Base-by-base conservation (phyloP, 2,329 filamentous ascomycete species). In the Periconia sp. region DNA sequence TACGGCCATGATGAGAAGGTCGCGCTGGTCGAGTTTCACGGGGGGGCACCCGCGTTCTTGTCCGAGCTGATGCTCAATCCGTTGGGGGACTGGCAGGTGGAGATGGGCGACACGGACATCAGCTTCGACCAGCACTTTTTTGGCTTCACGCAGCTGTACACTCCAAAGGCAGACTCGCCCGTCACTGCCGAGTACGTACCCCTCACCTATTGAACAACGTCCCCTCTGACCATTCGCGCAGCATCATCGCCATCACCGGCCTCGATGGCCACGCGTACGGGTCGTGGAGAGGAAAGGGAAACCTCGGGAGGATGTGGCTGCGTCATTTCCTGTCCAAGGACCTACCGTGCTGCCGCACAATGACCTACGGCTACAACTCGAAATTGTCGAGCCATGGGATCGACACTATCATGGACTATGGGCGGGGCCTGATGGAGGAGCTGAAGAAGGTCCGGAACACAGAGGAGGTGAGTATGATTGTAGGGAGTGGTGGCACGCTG, bases 321-420 rank as follows among this genome's bases (percentile, higher is more conserved):
- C 38, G 31, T 15, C 36, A 51, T 37, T 48, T 48, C 33, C 40
- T 48, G 26, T 36, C 22, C 26, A 41, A 36, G 29, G 44, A 48
- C 26, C 32, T 48, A 11, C 44, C 48, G 26, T 18, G 16, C 25
- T 51, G 48, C 23, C 48, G 48, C 32, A 48, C 44, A 11, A 51
- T 48, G 48, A 67, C 59, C 19, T 69, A 69, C 37, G 65, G 68
- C 3, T 70, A 70, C 42, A 63, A 70, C 43, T 64, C 67, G 13
- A 67, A 64, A 38, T 42, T 70, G 4, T 54, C 43, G 9, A 58
- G 46, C 26, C 47, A 53, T 32, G 55, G 52, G 7, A 39, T 62
- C 5, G 41, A 60, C 33, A 61, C 50, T 2, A 48, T 61, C 19
- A 37, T 45, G 10, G 56, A 58, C 21, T 59, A 56, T 19, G 34